Evolutionary conservation across 805 yeast species (phyloP).

Genomic region (Candida ipomoeae): DNA sequence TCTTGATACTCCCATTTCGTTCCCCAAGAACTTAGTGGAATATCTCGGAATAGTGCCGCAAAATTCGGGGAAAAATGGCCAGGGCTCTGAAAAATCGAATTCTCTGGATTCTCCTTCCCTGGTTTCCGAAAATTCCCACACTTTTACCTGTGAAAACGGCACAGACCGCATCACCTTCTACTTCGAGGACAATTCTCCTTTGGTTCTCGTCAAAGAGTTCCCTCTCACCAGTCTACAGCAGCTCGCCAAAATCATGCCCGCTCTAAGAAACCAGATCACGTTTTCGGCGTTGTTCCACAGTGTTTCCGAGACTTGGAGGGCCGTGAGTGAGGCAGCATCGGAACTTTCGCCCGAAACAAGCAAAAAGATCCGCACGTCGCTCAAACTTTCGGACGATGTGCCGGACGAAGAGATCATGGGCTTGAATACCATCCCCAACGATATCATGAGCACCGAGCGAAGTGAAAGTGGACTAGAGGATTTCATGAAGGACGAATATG

Average conservation of each 20-base stretch:
- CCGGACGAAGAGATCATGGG: constrained; percentile 38
- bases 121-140: no score
- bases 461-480: constrained; percentile 22
- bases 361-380: constrained; percentile 30
- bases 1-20: constrained; percentile 22
- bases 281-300: constrained; percentile 17
- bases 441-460: constrained; percentile 11
- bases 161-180: constrained; percentile 3
- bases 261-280: constrained; percentile 30
- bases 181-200: constrained; percentile 13
- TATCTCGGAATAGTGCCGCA: constrained; percentile 22
- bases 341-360: constrained; percentile 17
- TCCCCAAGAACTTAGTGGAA: constrained; percentile 29
- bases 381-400: constrained; percentile 33
- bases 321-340: constrained; percentile 8
- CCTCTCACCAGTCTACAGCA: constrained; percentile 23
- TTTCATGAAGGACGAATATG: constrained; percentile 21
- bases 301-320: constrained; percentile 6
- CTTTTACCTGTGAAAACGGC: background rate
- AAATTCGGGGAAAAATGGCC: no score
- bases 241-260: constrained; percentile 24
- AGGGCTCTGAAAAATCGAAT: no score
- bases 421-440: constrained; percentile 25
- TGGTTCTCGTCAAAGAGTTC: constrained; percentile 22
- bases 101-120: no score